phyloP scores from a whole-genome alignment of 257 asterid species.

The Voacanga thouarsii region DNA sequence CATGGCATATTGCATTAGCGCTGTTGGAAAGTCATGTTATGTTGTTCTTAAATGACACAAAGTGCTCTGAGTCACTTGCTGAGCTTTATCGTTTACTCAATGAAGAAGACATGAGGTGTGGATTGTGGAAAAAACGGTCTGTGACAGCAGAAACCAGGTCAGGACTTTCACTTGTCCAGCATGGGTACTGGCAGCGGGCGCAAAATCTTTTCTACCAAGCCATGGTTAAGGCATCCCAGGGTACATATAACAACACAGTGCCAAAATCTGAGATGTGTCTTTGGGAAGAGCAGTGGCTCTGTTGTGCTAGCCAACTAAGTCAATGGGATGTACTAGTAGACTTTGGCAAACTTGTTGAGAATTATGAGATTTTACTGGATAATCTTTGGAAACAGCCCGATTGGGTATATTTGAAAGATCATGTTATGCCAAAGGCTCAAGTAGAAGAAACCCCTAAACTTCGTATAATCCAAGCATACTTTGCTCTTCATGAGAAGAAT shows the following conservation, averaged over 20 bases:
- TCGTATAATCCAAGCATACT: slow-evolving; percentile 90
- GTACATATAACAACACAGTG: slow-evolving; percentile 90
- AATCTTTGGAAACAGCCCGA: slow-evolving; percentile 99
- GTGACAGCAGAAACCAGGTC: slow-evolving; percentile 91
- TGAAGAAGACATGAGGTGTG: slow-evolving; percentile 99
- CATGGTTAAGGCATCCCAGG: slow-evolving; percentile 98
- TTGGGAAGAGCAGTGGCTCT: slow-evolving; percentile 99
- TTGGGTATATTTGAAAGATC: slow-evolving; percentile 88
- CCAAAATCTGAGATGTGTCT: slow-evolving; percentile 99
- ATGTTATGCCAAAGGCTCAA: slow-evolving; percentile 95
- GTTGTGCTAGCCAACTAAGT: slow-evolving; percentile 92
- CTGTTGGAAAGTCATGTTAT: slow-evolving; percentile 97
- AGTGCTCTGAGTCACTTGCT: slow-evolving; percentile 96
- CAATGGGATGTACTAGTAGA: slow-evolving; percentile 97
- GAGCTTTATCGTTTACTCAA: slow-evolving; percentile 95
- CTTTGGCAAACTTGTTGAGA: slow-evolving; percentile 88
- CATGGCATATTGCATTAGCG: slow-evolving; percentile 92
- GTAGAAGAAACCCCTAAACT: slow-evolving; percentile 96
- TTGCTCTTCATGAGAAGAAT: slow-evolving; percentile 96
- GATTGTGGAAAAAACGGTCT: slow-evolving; percentile 95
- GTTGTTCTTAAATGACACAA: slow-evolving; percentile 86
- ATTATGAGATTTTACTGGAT: slow-evolving; percentile 91
- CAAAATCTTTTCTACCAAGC: slow-evolving; percentile 96
- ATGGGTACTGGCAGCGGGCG: slow-evolving; percentile 98
- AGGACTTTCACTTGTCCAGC: slow-evolving; percentile 97